Evolutionary conservation across 2,329 filamentous ascomycete species (phyloP), one percentile per base, ranked within the genome.

Genomic region (Coniochaeta hoffmannii): DNA sequence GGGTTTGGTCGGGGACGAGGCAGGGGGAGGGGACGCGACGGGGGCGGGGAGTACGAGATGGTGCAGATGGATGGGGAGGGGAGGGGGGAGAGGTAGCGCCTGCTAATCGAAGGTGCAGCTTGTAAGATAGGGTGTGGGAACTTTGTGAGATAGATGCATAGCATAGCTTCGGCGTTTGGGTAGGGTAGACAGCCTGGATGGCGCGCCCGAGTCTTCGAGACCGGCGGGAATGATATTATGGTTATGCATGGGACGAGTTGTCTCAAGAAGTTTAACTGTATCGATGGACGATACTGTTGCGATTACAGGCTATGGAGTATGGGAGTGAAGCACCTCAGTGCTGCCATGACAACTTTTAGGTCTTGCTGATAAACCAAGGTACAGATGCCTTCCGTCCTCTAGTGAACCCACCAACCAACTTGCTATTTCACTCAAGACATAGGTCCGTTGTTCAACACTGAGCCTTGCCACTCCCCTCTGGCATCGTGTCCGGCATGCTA

Each of bases 41-140:
- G 78, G 0, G 76, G 71, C 1, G 81, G 79, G 12, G 81, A 83
- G 59, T 88, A 88, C 68, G 85, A 88, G 68, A 86, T 88, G 83
- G 79, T 80, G 10, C 72, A 74, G 38, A 73, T 83, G 64, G 78
- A 78, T 26, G 61, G 41, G 3, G 41, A 32, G 30, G 30, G 30
- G 12, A 12, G 24, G 19, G 41, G 22, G 11, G 41, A 46, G 41
- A 26, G 41, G 19, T 46, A 28, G 41, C 19, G 5, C 26, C 19
- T 46, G 41, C 19, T 28, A 17, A 46, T 19, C 17, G 36, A 41
- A 19, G 17, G 36, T 22, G n/a, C n/a, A n/a, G n/a, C 17, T 41
- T 41, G 36, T 36, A 44, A 28, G 41, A 46, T 46, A 46, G 15
- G 41, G 22, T 14, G 11, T 46, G 41, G 12, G 7, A 5, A 24